Base-by-base conservation (phyloP, 2,329 filamentous ascomycete species). In the Phaeoacremonium minimum region DNA sequence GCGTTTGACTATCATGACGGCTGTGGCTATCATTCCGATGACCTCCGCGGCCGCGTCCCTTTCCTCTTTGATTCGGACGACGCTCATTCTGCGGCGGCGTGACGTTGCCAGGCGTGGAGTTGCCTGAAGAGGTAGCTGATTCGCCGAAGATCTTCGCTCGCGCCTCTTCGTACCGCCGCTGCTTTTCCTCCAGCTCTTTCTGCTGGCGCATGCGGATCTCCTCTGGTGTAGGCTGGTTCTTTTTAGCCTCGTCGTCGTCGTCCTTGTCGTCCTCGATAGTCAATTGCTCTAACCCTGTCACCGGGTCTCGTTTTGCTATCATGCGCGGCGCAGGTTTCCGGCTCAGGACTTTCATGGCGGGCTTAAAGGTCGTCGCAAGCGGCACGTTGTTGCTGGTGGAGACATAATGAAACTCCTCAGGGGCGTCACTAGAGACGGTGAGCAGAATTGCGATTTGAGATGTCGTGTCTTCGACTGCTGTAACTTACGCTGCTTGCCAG, bases 131-230 rank as follows among this genome's bases (percentile, higher is more conserved):
- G 17, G 53, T 52, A 5, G 55, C 46, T 19, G 47, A 52, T 15
- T 77, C 79, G 15, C 89, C 89, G 59, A 96, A 91, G 37, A 96
- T 83, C 56, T 89, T 85, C 50, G 91, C 87, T 18, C 91, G 76
- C 6, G 83, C 87, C 64, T 95, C 89, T 43, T 94, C 86, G 57
- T 96, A 96, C 42, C 85, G 85, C 38, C 81, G 81, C 66, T 95
- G 86, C 66, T 93, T 95, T 64, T 95, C 89, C 54, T 94, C 89
- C 8, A 81, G 77, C 49, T 95, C 87, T 33, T 77, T 74, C 56
- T 88, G 80, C 36, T 90, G 86, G 53, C 85, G 85, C 16, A 80
- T 77, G 43, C 85, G 80, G 20, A 89, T 76, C 64, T 95, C 85
- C 50, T 91, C 86, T 4, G 83, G 76, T 1, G 79, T 85, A 30